phyloP scores from a whole-genome alignment of 768 basidiomycete species.

The Mycena epipterygia region DNA sequence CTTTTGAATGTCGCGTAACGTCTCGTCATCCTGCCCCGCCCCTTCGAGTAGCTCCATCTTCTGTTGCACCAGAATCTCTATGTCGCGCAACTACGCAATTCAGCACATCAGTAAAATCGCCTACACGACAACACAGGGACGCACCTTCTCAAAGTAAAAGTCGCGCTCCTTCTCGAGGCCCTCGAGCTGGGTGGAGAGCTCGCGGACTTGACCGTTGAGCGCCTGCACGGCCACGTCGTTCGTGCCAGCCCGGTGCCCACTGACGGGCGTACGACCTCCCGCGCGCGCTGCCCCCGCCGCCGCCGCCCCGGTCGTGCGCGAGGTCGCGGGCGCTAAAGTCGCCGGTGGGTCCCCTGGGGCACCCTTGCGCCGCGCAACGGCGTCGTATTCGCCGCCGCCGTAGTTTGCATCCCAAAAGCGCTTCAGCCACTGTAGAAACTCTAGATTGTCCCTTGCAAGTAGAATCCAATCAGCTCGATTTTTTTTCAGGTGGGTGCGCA shows the following conservation, averaged over 20 bases:
- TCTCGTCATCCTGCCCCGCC: conserved; percentile 68
- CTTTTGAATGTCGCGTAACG: conserved; percentile 86
- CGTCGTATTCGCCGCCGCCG: conserved; percentile 24
- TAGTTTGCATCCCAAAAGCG: conserved; percentile 89
- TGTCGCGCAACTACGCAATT: conserved; percentile 82
- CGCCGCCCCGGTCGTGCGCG: background rate
- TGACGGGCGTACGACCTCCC: conserved; percentile 81
- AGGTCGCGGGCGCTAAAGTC: conserved; percentile 11
- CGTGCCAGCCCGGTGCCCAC: conserved; percentile 69
- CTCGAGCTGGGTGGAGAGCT: conserved; percentile 86
- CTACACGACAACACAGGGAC: background rate
- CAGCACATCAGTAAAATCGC: background rate
- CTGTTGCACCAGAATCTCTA: conserved; percentile 93
- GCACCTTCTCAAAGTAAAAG: conserved; percentile 98
- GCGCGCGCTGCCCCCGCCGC: conserved; percentile 35
- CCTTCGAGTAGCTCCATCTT: conserved; percentile 75
- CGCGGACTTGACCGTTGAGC: conserved; percentile 76
- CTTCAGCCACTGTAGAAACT: conserved; percentile 98
- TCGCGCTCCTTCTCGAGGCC: conserved; percentile 97
- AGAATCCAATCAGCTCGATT: background rate
- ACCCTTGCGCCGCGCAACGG: conserved; percentile 85
- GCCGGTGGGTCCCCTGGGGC: conserved; percentile 44
- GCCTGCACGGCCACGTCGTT: conserved; percentile 78
- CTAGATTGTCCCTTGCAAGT: conserved; percentile 90
- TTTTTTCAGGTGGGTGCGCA: background rate